Percentiles rank a stretch among this genome's conserved stretches.
These are phyloP conservation scores for Ascochyta lentis DNA, from an alignment of 2,329 filamentous ascomycete species.

Conservation along the genomic window DNA sequence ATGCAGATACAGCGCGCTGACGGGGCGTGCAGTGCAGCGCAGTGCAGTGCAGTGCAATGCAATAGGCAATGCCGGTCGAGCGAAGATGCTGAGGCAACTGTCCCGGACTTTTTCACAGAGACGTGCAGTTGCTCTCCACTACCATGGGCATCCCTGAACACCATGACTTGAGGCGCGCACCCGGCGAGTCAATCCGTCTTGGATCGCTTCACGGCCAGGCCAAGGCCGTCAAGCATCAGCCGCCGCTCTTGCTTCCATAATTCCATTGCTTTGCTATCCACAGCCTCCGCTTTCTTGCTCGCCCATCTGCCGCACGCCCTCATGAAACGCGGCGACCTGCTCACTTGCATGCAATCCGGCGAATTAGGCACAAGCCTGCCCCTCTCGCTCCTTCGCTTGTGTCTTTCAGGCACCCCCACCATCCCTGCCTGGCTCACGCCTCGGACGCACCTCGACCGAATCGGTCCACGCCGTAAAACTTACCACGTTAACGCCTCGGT, in stretches of 20 bases:
- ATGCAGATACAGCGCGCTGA: not conserved
- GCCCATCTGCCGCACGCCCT: slow-evolving; percentile 15
- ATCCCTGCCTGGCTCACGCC: slow-evolving; percentile 6
- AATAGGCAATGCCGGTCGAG: no score
- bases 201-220: slow-evolving; percentile 3
- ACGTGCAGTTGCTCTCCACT: slow-evolving; percentile 10
- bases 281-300: slow-evolving; percentile 3
- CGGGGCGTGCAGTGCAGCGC: no score
- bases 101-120: slow-evolving; percentile 7
- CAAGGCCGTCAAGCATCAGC: not conserved
- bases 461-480: not conserved
- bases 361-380: slow-evolving; percentile 2
- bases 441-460: slow-evolving; percentile 9
- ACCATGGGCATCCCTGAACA: not conserved
- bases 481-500: not conserved
- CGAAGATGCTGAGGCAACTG: not conserved
- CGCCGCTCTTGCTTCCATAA: not conserved
- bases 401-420: slow-evolving; percentile 1
- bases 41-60: no score
- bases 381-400: slow-evolving; percentile 9
- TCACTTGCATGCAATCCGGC: not conserved
- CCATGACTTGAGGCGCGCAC: not conserved
- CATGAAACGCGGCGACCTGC: slow-evolving; percentile 9
- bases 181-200: slow-evolving; percentile 2
- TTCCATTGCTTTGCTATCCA: not conserved